Conservation (phyloP, 805 yeast species). For the Barnettozyma wickerhamii region DNA sequence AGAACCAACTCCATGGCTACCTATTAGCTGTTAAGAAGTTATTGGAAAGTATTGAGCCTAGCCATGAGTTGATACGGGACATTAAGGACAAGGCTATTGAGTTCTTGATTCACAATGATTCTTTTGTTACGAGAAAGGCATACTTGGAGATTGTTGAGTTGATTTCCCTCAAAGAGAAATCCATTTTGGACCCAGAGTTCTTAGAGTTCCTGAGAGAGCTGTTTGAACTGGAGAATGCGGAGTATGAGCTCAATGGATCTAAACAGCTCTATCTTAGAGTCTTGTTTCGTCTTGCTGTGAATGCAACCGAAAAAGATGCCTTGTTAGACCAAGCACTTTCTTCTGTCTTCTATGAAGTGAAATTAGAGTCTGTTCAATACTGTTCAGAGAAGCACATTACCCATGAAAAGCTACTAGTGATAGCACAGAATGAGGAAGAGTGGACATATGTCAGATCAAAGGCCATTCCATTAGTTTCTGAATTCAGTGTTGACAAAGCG, state of each 20-base stretch:
- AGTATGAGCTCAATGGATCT: constrained; percentile 39
- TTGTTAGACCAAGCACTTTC: constrained; percentile 32
- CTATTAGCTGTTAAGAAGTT: constrained; percentile 45
- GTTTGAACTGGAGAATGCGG: constrained; percentile 30
- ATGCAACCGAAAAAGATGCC: constrained; percentile 7
- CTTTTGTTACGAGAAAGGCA: constrained; percentile 32
- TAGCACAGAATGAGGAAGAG: constrained; percentile 24
- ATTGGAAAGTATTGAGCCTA: neutral
- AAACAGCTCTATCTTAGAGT: constrained; percentile 42
- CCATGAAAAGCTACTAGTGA: constrained; percentile 10
- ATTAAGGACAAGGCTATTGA: constrained; percentile 8
- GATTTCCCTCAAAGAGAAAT: neutral
- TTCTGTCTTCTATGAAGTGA: constrained; percentile 43
- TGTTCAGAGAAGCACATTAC: constrained; percentile 14
- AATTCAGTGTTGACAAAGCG: constrained; percentile 22
- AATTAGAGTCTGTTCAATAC: constrained; percentile 35
- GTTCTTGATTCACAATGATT: constrained; percentile 23
- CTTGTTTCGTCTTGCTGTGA: constrained; percentile 26
- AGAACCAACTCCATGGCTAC: constrained; percentile 57
- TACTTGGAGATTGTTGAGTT: constrained; percentile 24
- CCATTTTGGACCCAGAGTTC: constrained; percentile 5
- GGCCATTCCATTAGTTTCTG: constrained; percentile 26
- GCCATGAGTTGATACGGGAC: neutral
- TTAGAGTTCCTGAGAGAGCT: constrained; percentile 29
- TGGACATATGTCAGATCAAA: constrained; percentile 44